Evolutionary conservation across 163 green algal genomes (phyloP), one percentile per base, ranked within the genome.

Genomic region (Prototheca stagnorum): DNA sequence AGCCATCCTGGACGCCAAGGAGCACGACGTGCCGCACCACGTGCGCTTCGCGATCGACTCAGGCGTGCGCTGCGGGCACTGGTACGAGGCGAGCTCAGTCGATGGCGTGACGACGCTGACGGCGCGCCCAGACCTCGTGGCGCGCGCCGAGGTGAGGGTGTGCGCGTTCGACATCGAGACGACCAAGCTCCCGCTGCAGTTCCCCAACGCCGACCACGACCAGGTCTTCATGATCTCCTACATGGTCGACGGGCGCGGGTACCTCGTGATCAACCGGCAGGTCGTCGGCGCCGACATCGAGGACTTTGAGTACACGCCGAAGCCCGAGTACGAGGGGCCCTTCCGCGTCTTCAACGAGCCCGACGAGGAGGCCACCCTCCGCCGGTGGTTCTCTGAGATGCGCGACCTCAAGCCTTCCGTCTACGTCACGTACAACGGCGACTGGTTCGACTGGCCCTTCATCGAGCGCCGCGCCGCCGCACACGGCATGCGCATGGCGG

Each of bases 211-310:
- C 15, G 86, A 92, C 44, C 86, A 88, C 55, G 89, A 98, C 59
- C 72, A 92, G 71, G 76, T 98, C n/a, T 95, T 96, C 62, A 98
- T 98, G 89, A 97, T 98, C 44, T 98, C 89, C 4, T 98, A 98
- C 79, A 98, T 98, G 89, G 29, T 98, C 0, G 84, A 98, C 70
- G 66, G 65, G 31, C 73, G 94, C 59, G 89, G 89, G 43, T 97
- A 88, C 75, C 82, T 98, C 15, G 93, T 98, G 58, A 79, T 91
- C 35, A 98, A 97, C 70, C 58, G 86, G 3, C 56, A 85, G 62
- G 75, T 93, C 12, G 88, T 98, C 29, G 67, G 72, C 7, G 80
- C 61, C 5, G 85, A 98, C 72, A 85, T 97, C 23, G 35, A 65
- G 2, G 70, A 88, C 62, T 95, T 98, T 72, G 87, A 96, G 75